phyloP scores from a whole-genome alignment of 164 flowering plant genomes.

The Warburgia ugandensis region DNA sequence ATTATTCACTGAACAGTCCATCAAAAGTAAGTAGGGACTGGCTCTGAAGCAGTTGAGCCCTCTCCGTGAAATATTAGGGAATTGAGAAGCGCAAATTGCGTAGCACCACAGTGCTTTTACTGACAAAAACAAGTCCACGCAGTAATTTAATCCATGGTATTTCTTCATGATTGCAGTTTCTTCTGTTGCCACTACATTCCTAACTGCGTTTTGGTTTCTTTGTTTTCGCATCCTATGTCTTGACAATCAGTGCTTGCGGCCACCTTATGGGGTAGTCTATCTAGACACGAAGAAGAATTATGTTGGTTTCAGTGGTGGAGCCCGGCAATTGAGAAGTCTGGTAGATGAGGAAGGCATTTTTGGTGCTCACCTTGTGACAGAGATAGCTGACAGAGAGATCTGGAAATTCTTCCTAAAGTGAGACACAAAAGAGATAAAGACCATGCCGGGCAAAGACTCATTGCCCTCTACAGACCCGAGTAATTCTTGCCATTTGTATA shows the following conservation, averaged over 20 bases:
- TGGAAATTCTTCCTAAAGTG: constrained; percentile 86
- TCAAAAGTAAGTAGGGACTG: no score
- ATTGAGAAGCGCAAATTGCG: no score
- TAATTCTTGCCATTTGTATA: no score
- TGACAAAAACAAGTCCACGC: no score
- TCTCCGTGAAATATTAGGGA: no score
- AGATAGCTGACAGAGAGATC: constrained; percentile 59
- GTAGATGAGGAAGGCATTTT: constrained; percentile 78
- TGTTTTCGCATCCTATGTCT: not conserved
- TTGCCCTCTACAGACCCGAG: not conserved
- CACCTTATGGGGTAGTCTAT: constrained; percentile 87
- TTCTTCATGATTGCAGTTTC: no score
- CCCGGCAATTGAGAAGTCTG: constrained; percentile 47
- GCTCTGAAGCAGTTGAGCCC: no score
- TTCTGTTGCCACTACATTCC: no score
- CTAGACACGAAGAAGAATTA: constrained; percentile 64
- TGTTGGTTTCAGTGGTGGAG: constrained; percentile 55
- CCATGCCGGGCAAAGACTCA: not conserved
- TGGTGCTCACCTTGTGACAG: constrained; percentile 66
- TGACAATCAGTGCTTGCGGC: constrained; percentile 60
- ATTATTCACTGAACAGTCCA: no score
- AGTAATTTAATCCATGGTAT: no score
- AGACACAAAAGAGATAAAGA: constrained; percentile 1
- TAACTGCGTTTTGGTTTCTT: not conserved
- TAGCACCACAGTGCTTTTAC: no score